Conservation (phyloP, 441 rosid genomes). For the Erysimum cheiri region DNA sequence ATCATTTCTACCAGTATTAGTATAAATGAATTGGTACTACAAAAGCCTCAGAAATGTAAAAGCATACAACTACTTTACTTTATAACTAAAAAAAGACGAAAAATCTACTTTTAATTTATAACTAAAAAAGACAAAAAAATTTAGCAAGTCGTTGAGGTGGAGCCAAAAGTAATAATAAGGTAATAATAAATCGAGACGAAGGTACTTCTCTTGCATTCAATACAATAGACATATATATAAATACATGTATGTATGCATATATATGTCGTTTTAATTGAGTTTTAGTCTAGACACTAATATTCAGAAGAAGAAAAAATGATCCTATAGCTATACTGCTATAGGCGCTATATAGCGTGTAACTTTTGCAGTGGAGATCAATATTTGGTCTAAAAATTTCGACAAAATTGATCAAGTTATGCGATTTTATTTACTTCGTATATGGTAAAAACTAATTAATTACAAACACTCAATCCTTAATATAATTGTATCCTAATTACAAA, state of each 20-base stretch:
- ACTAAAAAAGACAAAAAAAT: conserved; percentile 20
- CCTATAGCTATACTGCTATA: too few relatives aligned
- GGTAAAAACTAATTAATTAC: not conserved
- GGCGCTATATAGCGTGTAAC: conserved; percentile 13
- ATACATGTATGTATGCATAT: too few relatives aligned
- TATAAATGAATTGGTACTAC: not conserved
- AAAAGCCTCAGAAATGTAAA: conserved; percentile 7
- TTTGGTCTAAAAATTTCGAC: not conserved
- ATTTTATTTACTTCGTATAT: not conserved
- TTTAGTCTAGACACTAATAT: too few relatives aligned
- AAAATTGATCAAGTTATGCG: not conserved
- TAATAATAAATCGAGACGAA: conserved; percentile 41
- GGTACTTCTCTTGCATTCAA: conserved; percentile 37
- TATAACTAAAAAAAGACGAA: conserved; percentile 15
- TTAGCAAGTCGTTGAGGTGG: conserved; percentile 23
- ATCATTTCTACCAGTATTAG: not conserved
- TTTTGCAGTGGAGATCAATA: not conserved
- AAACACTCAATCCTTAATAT: not conserved
- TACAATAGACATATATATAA: not conserved
- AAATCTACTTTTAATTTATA: not conserved
- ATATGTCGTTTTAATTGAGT: too few relatives aligned
- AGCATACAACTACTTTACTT: conserved; percentile 2
- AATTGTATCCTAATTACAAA: not conserved
- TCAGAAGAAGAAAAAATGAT: too few relatives aligned
- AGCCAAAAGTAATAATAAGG: conserved; percentile 45